Evolutionary conservation across 2,329 filamentous ascomycete species (phyloP), one percentile per base, ranked within the genome.

Genomic region (Phyllosticta paracitricarpa): DNA sequence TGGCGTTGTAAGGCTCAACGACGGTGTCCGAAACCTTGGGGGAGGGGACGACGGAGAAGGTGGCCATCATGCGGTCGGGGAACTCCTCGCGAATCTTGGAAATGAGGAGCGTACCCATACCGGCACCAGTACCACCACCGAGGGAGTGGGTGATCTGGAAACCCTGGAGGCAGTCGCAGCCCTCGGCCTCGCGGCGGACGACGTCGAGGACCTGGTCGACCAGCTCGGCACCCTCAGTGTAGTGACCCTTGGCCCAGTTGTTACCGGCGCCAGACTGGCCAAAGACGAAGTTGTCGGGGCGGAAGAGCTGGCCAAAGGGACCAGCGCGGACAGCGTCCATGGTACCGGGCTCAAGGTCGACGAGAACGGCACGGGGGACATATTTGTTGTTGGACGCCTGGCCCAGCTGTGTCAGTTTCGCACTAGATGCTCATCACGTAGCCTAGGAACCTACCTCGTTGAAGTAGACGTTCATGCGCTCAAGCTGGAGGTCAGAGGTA

Each of bases 241-340:
- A 99, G 79, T 99, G 94, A 82, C 94, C 94, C 88, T 97, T 99
- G 80, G 94, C 94, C 94, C 94, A 99, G 88, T 97, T 97, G 91
- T 99, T 99, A 82, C 94, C 94, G 78, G 94, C 94, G 85, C 94
- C 93, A 72, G 94, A 97, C 84, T 97, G 94, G 72, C 94, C 94
- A 79, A 97, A 97, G 76, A 97, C 91, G 81, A 97, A 97, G 89
- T 97, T 99, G 84, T 99, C 94, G 77, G 94, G 94, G 68, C 94
- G 92, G 91, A 99, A 97, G 70, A 99, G 91, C 83, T 97, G 89
- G 71, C 94, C 94, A 78, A 97, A 97, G 69, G 94, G 94, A 79
- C 94, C 93, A 71, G 93, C 90, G 78, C 93, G 93, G 82, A 99
- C 93, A 70, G 94, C 94, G 73, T 99, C 94, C 93, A 97, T 99